Base-by-base conservation (phyloP, 352 stramenopile species). In the Phytophthora megakarya region DNA sequence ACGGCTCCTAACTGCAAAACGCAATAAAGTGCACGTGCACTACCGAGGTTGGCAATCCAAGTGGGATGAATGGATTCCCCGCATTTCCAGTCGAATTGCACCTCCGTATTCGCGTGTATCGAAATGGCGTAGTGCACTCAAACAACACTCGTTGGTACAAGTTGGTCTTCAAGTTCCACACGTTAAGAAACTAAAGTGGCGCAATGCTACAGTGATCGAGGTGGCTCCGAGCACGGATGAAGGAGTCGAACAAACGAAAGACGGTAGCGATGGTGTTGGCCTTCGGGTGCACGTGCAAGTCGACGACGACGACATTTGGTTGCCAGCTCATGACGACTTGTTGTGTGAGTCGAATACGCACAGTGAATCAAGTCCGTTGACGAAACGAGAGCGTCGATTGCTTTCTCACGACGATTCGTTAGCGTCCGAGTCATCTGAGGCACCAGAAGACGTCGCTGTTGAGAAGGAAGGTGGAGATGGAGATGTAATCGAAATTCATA, bases 11-110 rank as follows among this genome's bases (percentile, higher is more conserved):
- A 26, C 38, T 42, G 52, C 59, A n/a, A 37, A 42, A n/a, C 46
- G 53, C 5, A 62, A 64, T 40, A 73, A 73, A 39, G 53, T 73
- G 25, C 44, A 51, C 19, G 59, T 73, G 5, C 65, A 73, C 28
- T 73, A 73, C 21, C 47, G 65, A 0, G 49, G 65, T 21, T 73
- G 65, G 65, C 59, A 73, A 13, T 30, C 40, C 13, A 65, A 65
- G 18, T 73, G 49, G 49, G 65, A 73, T 22, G 65, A 73, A 37
- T 73, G 65, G 65, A 60, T 73, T 40, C 3, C 33, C 8, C 65
- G 65, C 10, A 57, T 50, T 12, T 73, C 65, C 12, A 23, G 19
- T 1, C 52, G 48, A 15, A 35, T 73, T 15, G 52, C 52, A 22
- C 59, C 59, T n/a, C 47, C 60, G n/a, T 53, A 73, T 30, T 49